These are phyloP conservation scores for Mycena vitilis DNA, from an alignment of 768 basidiomycete genomes.

Conservation along the genomic window DNA sequence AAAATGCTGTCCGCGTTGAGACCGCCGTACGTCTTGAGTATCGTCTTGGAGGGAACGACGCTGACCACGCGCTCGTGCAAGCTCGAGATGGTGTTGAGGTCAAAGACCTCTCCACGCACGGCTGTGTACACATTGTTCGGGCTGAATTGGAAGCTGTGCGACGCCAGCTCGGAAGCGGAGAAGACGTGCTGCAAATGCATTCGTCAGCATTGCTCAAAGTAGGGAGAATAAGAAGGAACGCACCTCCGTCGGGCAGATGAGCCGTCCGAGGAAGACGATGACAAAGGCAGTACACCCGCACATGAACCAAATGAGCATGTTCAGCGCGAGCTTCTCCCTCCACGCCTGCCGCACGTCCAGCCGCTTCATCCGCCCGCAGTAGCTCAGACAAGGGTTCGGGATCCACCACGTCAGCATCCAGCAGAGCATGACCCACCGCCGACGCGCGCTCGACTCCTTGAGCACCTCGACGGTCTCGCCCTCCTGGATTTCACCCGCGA, in stretches of 20 bases:
- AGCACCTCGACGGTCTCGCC: slow-evolving; percentile 90
- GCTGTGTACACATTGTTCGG: slow-evolving; percentile 84
- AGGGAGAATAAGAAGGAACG: neutral
- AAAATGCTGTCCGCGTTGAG: slow-evolving; percentile 79
- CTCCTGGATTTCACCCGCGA: slow-evolving; percentile 88
- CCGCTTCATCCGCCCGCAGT: slow-evolving; percentile 93
- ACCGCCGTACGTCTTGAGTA: slow-evolving; percentile 86
- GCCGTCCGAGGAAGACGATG: slow-evolving; percentile 84
- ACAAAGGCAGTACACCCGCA: slow-evolving; percentile 93
- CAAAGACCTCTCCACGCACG: slow-evolving; percentile 96
- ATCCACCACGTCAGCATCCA: slow-evolving; percentile 95
- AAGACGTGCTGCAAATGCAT: slow-evolving; percentile 70
- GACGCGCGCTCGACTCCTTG: slow-evolving; percentile 82
- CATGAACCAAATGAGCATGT: slow-evolving; percentile 95
- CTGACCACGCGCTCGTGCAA: slow-evolving; percentile 76
- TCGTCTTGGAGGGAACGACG: slow-evolving; percentile 78
- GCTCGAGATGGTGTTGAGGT: slow-evolving; percentile 74
- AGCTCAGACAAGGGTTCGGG: slow-evolving; percentile 75
- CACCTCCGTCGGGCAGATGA: slow-evolving; percentile 92
- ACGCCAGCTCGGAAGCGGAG: slow-evolving; percentile 77
- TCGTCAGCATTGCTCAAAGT: neutral
- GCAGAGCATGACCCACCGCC: slow-evolving; percentile 89
- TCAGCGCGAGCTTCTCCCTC: slow-evolving; percentile 96
- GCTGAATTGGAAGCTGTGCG: slow-evolving; percentile 70
- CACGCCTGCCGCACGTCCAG: slow-evolving; percentile 95